Conservation (phyloP, 2,329 filamentous ascomycete species). For the Alternaria infectoria region DNA sequence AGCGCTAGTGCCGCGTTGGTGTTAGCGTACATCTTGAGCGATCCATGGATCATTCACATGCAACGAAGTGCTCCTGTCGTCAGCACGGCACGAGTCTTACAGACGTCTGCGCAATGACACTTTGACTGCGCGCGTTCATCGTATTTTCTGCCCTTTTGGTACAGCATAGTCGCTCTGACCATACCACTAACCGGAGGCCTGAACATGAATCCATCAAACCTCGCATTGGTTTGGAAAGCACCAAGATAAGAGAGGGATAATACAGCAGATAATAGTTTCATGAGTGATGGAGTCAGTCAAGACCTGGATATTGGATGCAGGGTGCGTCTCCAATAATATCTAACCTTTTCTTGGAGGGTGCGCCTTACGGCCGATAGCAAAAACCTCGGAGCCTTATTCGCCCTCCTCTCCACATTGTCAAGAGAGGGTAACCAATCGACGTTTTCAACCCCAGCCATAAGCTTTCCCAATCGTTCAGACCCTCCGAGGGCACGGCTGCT, state of each 20-base stretch:
- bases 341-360: neutral
- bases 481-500: neutral
- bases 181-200: neutral
- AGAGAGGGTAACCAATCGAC: neutral
- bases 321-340: neutral
- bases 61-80: neutral
- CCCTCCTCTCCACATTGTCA: neutral
- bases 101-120: neutral
- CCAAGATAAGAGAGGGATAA: neutral
- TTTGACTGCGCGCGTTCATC: neutral
- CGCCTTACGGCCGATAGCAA: neutral
- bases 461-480: neutral
- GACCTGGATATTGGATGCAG: neutral
- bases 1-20: slow-evolving; percentile 1
- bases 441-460: neutral
- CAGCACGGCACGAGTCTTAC: neutral
- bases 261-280: neutral
- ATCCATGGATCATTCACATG: neutral
- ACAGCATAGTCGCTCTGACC: neutral
- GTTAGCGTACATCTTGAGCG: neutral
- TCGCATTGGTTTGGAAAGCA: neutral
- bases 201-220: neutral
- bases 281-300: neutral
- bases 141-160: neutral
- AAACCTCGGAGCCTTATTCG: neutral